Evolutionary conservation across 352 stramenopile species (phyloP).

Genomic region (Phytopythium ostracodes): DNA sequence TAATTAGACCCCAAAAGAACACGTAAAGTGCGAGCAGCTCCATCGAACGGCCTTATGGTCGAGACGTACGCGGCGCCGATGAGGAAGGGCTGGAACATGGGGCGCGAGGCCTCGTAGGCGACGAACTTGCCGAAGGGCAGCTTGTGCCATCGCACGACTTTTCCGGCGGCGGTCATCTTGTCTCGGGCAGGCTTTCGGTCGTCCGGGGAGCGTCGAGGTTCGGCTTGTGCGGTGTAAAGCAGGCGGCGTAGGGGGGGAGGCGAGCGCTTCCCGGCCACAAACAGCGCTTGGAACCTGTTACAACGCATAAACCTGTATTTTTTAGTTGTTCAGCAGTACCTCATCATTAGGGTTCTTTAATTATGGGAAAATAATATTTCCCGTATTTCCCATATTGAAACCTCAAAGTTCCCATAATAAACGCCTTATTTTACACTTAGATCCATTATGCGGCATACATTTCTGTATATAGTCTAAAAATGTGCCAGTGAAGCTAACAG

Average conservation of each 20-base stretch:
- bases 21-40: not conserved
- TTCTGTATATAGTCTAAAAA: too few relatives aligned
- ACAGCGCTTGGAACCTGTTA: not conserved
- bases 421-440: too few relatives aligned
- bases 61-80: slow-evolving; percentile 60
- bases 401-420: too few relatives aligned
- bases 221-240: not conserved
- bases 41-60: too few relatives aligned
- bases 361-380: too few relatives aligned
- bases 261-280: not conserved
- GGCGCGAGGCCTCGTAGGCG: slow-evolving; percentile 66
- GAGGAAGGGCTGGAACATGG: slow-evolving; percentile 84
- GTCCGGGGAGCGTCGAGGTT: slow-evolving; percentile 1
- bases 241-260: not conserved
- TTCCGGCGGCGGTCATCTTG: slow-evolving; percentile 51
- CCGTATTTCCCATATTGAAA: too few relatives aligned
- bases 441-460: too few relatives aligned
- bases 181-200: not conserved
- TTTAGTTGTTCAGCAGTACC: not conserved
- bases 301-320: not conserved
- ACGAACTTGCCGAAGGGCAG: slow-evolving; percentile 76
- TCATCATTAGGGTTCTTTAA: too few relatives aligned
- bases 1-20: not conserved
- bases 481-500: too few relatives aligned
- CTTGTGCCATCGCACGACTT: slow-evolving; percentile 83